Evolutionary conservation across 1,284 basidiomycete genomes (phyloP).

Genomic region (Melampsora abietis-canadensis): DNA sequence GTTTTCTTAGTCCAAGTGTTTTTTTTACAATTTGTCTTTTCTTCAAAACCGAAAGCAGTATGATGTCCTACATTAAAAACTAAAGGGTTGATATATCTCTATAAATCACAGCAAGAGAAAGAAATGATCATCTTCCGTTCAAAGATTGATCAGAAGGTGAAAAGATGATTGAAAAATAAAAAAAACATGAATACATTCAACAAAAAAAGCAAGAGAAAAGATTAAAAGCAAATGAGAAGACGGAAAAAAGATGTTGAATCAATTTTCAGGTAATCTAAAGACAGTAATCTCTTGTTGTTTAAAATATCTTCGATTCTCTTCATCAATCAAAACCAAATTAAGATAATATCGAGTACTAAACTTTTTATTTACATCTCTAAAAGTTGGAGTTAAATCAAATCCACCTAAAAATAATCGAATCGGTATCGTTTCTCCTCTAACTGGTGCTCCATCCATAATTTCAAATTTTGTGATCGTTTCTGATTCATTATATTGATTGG

Average conservation of each 20-base stretch:
- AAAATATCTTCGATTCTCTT: constrained; percentile 93
- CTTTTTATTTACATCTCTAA: constrained; percentile 98
- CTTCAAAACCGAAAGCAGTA: too few species aligned
- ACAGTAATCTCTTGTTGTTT: constrained; percentile 59
- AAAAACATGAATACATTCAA: background rate
- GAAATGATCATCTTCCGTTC: too few species aligned
- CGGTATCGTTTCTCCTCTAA: constrained; percentile 94
- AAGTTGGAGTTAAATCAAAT: constrained; percentile 96
- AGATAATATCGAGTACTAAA: constrained; percentile 95
- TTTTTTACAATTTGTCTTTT: too few species aligned
- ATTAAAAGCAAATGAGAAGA: background rate
- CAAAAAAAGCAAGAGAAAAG: background rate
- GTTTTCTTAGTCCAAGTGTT: too few species aligned
- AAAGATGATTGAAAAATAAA: too few species aligned
- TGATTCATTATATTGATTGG: constrained; percentile 97
- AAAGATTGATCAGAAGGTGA: too few species aligned
- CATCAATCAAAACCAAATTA: constrained; percentile 93
- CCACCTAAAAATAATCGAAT: constrained; percentile 96
- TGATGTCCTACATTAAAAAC: too few species aligned
- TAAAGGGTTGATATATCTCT: too few species aligned
- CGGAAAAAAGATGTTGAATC: background rate
- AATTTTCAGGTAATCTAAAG: constrained; percentile 44
- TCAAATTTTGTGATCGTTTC: constrained; percentile 99
- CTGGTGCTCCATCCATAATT: constrained; percentile 96
- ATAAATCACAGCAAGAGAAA: too few species aligned